A percentile compares a stretch with the other conserved stretches of the same genome.
These are phyloP conservation scores for Sporobolomyces roseus DNA, from an alignment of 768 basidiomycete species.

Conservation along the genomic window DNA sequence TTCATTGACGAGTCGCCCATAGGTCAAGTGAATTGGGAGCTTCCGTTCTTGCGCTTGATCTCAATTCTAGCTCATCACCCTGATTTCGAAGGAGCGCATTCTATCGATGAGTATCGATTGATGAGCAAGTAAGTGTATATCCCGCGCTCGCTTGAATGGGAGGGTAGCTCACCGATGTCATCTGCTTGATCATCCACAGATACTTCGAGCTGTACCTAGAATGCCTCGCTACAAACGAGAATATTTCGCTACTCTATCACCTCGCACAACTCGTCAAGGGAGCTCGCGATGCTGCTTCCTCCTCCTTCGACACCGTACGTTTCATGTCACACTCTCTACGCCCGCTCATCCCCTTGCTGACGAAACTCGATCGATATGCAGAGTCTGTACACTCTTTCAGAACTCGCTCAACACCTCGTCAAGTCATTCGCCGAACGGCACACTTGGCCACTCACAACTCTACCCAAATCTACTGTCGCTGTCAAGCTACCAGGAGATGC, in stretches of 20 bases:
- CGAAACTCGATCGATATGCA: neutral
- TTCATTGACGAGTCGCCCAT: neutral
- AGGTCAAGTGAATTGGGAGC: conserved; percentile 65
- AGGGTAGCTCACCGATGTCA: too few species aligned
- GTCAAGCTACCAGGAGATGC: conserved; percentile 68
- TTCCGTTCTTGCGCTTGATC: conserved; percentile 77
- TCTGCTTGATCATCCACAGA: too few species aligned
- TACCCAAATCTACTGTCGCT: conserved; percentile 71
- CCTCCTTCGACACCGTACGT: conserved; percentile 65
- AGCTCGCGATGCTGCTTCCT: conserved; percentile 70
- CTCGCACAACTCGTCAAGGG: conserved; percentile 79
- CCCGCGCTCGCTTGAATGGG: neutral
- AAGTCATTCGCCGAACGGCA: conserved; percentile 61
- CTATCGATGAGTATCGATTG: conserved; percentile 66
- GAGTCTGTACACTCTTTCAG: conserved; percentile 83
- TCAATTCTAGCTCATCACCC: conserved; percentile 91
- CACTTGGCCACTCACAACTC: conserved; percentile 68
- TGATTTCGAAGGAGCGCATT: conserved; percentile 62
- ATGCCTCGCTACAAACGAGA: conserved; percentile 70
- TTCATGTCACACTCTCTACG: too few species aligned
- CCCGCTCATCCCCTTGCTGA: neutral
- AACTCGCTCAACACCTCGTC: conserved; percentile 83
- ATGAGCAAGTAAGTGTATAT: conserved; percentile 66
- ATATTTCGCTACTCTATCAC: conserved; percentile 75
- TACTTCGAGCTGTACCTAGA: conserved; percentile 65